These are phyloP conservation scores for Amylocarpus encephaloides DNA, from an alignment of 2,329 filamentous ascomycete species.

Conservation along the genomic window DNA sequence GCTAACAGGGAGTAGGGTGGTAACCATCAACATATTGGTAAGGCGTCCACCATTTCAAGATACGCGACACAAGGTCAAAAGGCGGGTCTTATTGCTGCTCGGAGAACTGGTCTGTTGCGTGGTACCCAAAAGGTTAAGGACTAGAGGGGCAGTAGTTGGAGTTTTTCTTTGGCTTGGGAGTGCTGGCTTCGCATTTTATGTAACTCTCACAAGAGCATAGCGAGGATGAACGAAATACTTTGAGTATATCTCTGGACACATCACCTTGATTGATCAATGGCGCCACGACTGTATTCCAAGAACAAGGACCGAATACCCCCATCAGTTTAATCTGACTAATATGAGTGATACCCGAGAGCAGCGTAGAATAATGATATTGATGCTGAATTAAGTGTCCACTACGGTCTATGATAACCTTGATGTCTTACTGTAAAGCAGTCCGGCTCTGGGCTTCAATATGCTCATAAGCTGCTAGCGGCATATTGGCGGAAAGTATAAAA, in stretches of 20 bases:
- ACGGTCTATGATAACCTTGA: too few species aligned
- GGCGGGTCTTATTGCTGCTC: slow-evolving; percentile 99
- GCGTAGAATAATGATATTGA: too few species aligned
- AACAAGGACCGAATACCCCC: not conserved
- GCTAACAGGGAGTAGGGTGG: slow-evolving; percentile 53
- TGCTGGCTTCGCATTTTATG: slow-evolving; percentile 32
- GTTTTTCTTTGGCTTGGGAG: slow-evolving; percentile 30
- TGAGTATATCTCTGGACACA: slow-evolving; percentile 1
- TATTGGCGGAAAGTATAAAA: not conserved
- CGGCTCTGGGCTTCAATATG: too few species aligned
- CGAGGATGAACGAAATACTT: slow-evolving; percentile 29
- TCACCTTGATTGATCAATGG: not conserved
- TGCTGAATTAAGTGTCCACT: too few species aligned
- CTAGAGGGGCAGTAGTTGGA: slow-evolving; percentile 40
- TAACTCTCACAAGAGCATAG: slow-evolving; percentile 31
- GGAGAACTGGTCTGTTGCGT: slow-evolving; percentile 98
- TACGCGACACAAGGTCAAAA: slow-evolving; percentile 99
- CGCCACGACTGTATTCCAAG: not conserved
- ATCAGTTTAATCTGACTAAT: not conserved
- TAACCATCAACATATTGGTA: slow-evolving; percentile 98
- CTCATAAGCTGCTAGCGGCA: not conserved
- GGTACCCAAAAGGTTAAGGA: slow-evolving; percentile 99
- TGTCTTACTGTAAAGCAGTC: too few species aligned
- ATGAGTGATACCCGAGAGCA: not conserved
- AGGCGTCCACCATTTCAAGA: slow-evolving; percentile 98